phyloP scores from a whole-genome alignment of 257 asterid species.

The Solanum appendiculatum region DNA sequence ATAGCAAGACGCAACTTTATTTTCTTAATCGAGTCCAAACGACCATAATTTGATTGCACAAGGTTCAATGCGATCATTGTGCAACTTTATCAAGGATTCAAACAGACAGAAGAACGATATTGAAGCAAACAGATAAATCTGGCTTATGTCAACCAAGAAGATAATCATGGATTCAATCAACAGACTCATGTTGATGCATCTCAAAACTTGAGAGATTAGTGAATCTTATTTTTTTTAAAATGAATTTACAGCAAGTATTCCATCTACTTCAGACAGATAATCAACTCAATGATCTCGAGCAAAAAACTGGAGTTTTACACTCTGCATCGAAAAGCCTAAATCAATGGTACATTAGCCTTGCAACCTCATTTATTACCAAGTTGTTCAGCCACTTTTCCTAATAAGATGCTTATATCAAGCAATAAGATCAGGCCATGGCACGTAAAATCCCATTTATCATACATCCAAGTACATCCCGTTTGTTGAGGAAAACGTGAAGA shows the following conservation, averaged over 20 bases:
- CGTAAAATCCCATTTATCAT: neutral
- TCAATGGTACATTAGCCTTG: neutral
- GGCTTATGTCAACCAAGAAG: neutral
- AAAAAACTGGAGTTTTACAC: neutral
- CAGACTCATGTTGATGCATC: neutral
- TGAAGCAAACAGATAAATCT: neutral
- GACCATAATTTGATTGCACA: neutral
- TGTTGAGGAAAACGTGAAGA: constrained; percentile 9
- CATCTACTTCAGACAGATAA: neutral
- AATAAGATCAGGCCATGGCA: neutral
- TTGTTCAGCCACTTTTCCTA: neutral
- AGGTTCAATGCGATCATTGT: neutral
- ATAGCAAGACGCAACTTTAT: neutral
- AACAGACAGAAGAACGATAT: neutral
- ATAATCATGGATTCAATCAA: neutral
- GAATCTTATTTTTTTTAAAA: neutral
- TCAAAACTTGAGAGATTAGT: neutral
- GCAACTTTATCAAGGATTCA: neutral
- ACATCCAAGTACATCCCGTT: neutral
- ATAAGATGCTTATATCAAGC: neutral
- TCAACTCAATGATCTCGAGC: neutral
- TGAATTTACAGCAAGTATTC: neutral
- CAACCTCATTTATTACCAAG: neutral
- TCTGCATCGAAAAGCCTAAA: neutral
- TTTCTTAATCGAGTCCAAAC: neutral